Conservation (phyloP, 2,329 filamentous ascomycete species). For the Aspergillus quadrilineatus region DNA sequence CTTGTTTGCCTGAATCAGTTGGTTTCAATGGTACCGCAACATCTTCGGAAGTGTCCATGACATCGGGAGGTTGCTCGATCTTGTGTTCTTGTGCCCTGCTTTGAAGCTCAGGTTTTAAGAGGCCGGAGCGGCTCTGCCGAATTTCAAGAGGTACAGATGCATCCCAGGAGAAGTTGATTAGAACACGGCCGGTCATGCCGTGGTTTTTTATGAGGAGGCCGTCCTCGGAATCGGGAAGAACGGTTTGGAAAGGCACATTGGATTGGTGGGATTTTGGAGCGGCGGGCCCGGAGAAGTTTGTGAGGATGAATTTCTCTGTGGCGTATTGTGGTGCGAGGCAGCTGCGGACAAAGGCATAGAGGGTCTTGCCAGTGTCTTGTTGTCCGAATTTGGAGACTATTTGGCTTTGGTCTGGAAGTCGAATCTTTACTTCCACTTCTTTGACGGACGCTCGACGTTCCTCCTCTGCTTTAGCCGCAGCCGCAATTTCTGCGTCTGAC, state of each 20-base stretch:
- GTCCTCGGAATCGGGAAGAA: constrained; percentile 47
- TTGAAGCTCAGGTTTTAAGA: constrained; percentile 62
- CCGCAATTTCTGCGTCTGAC: constrained; percentile 78
- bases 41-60: constrained; percentile 56
- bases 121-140: constrained; percentile 45
- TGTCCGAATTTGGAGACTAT: constrained; percentile 70
- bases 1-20: constrained; percentile 9
- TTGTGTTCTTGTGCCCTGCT: constrained; percentile 66
- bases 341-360: constrained; percentile 72
- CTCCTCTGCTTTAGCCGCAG: constrained; percentile 64
- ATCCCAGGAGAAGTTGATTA: constrained; percentile 76
- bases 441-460: constrained; percentile 66
- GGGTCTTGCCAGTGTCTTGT: constrained; percentile 64
- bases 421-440: constrained; percentile 72
- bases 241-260: constrained; percentile 14
- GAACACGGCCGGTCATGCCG: constrained; percentile 66
- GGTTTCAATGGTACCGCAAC: constrained; percentile 44
- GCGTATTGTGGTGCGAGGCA: constrained; percentile 62
- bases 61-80: constrained; percentile 34
- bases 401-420: constrained; percentile 82
- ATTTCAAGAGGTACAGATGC: constrained; percentile 58
- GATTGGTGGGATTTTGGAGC: constrained; percentile 18
- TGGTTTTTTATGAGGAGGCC: constrained; percentile 68
- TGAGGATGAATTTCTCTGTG: constrained; percentile 69
- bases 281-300: constrained; percentile 49